Base-by-base conservation (phyloP, 345 rosid species). In the Psidium friedrichsthalianum region DNA sequence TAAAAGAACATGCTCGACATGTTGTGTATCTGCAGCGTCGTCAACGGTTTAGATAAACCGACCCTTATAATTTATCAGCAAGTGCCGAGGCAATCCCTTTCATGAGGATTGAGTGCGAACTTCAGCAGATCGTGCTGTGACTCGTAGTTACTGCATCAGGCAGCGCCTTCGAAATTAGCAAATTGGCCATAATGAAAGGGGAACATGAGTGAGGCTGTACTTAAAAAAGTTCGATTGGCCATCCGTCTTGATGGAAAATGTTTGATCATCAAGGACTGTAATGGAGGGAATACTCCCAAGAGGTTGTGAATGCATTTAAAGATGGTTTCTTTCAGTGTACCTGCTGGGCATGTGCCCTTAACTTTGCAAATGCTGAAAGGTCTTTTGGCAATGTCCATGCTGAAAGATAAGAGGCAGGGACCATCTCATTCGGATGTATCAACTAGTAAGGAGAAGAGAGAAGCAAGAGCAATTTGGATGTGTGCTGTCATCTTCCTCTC, bases 261-360 rank as follows among this genome's bases (percentile, higher is more conserved):
- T 8, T 32, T 32, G 47, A 32, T 69, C 24, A 32, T 24, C 47
- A 18, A 21, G 78, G 78, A 69, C 47, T 32, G 78, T 21, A 69
- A 69, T 7, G 47, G 40, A 18, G 78, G 47, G 78, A 32, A 69
- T 8, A 36, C 47, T 69, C 80, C 16, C 80, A 36, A 18, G 80
- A 69, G 80, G 25, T 4, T 18, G 80, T 18, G 80, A 69, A 29
- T 32, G 56, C 59, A 82, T 22, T 12, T 11, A 22, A 42, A 3
- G 29, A 55, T 22, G 52, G 69, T 74, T 74, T 74, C 86, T 85
- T 74, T 85, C 86, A 54, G 40, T 56, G 64, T 59, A 74, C 51
- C 83, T 53, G 13, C 69, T 21, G n/a, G 3, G 82, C 86, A 85
- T 85, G 86, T 85, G 86, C 64, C 83, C 78, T 83, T 15, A 49